Conservation (phyloP, 768 basidiomycete species). For the Lyophyllum shimeji region DNA sequence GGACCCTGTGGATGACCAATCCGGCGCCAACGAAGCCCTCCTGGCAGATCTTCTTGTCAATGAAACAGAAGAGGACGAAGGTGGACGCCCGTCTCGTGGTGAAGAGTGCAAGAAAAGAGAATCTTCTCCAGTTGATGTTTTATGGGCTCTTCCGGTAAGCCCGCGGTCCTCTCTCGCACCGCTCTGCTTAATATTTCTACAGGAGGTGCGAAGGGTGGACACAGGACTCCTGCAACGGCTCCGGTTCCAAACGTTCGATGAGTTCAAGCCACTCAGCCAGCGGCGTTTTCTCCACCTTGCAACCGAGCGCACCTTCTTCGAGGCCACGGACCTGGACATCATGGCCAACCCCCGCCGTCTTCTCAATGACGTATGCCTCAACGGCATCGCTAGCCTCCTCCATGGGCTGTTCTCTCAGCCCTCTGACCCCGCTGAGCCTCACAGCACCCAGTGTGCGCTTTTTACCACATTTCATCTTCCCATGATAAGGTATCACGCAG, state of each 20-base stretch:
- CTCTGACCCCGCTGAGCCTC: background rate
- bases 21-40: background rate
- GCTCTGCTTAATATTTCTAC: background rate
- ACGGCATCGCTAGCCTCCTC: constrained; percentile 22
- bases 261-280: background rate
- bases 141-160: background rate
- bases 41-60: background rate
- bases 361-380: constrained; percentile 27
- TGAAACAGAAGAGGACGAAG: background rate
- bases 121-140: background rate
- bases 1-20: background rate
- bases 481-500: constrained; percentile 14
- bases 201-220: background rate
- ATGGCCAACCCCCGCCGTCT: background rate
- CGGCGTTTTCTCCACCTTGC: background rate
- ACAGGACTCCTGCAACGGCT: background rate
- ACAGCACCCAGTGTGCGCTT: background rate
- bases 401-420: background rate
- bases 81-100: background rate
- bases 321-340: background rate
- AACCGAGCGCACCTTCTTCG: background rate
- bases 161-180: background rate
- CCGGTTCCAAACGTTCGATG: background rate
- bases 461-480: background rate
- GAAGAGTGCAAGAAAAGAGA: background rate